Evolutionary conservation across 495 filamentous ascomycete genomes (phyloP).

Genomic region (Barbatosphaeria neglecta): DNA sequence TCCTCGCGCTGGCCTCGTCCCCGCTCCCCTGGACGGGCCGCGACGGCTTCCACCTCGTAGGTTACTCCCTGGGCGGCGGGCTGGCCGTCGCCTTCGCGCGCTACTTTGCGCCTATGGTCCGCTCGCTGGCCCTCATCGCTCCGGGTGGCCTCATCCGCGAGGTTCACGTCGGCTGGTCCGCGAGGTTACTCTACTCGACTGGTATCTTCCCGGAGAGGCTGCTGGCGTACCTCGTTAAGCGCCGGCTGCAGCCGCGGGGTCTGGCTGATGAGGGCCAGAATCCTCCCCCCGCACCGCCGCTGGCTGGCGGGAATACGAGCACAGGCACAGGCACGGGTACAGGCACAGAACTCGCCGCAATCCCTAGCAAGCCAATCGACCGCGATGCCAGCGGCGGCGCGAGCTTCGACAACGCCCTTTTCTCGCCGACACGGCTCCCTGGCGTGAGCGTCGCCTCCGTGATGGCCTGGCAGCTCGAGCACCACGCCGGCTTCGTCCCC

Average conservation of each 20-base stretch:
- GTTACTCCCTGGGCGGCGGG: slow-evolving; percentile 77
- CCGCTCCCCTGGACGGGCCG: slow-evolving; percentile 35
- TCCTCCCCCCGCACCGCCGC: too few species aligned
- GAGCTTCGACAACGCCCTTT: slow-evolving; percentile 25
- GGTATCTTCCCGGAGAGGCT: slow-evolving; percentile 41
- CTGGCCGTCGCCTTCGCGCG: slow-evolving; percentile 61
- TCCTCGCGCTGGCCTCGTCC: slow-evolving; percentile 59
- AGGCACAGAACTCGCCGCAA: too few species aligned
- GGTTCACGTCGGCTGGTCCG: slow-evolving; percentile 27
- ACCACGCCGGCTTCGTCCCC: slow-evolving; percentile 42
- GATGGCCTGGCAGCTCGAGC: slow-evolving; percentile 43
- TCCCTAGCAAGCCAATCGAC: slow-evolving; percentile 7
- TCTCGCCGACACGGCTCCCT: slow-evolving; percentile 21
- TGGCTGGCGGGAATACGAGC: too few species aligned
- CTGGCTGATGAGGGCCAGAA: too few species aligned
- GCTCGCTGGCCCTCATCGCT: slow-evolving; percentile 63
- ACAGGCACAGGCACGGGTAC: too few species aligned
- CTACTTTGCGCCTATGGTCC: slow-evolving; percentile 54
- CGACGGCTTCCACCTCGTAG: slow-evolving; percentile 53
- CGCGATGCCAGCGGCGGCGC: slow-evolving; percentile 25
- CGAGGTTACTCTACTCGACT: slow-evolving; percentile 29
- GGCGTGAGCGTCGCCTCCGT: slow-evolving; percentile 28
- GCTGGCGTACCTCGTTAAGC: slow-evolving; percentile 38
- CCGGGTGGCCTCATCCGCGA: slow-evolving; percentile 47
- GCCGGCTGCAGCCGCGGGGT: slow-evolving; percentile 35